Evolutionary conservation across 23 red algal species (phyloP).

Genomic region (Gracilaria vermiculophylla): DNA sequence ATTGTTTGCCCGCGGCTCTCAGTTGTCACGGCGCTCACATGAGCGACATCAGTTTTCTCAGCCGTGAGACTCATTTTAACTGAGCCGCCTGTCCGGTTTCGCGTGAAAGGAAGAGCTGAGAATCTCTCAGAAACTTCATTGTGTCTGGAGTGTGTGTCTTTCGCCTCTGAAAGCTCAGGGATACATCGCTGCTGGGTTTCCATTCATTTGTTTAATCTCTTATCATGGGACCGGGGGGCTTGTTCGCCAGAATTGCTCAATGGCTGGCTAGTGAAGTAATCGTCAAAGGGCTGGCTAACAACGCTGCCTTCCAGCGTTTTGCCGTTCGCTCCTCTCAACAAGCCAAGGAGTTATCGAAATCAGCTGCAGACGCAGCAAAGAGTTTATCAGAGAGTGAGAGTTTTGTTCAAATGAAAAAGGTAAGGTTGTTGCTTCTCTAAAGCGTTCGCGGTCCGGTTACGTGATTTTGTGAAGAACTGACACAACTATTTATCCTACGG

Average conservation of each 20-base stretch:
- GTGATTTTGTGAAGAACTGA: too few species aligned
- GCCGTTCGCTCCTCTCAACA: constrained; percentile 83
- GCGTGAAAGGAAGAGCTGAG: neutral
- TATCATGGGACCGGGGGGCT: constrained; percentile 38
- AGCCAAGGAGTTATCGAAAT: constrained; percentile 64
- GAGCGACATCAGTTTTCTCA: too few species aligned
- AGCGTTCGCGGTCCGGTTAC: neutral
- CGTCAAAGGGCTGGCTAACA: constrained; percentile 92
- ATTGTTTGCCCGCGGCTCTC: too few species aligned
- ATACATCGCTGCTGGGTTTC: neutral
- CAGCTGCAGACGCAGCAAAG: constrained; percentile 64
- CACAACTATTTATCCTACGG: neutral
- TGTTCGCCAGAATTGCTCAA: constrained; percentile 79
- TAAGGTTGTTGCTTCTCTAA: neutral
- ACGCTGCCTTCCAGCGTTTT: constrained; percentile 89
- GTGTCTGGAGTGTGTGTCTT: neutral
- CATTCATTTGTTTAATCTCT: neutral
- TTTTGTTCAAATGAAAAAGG: constrained; percentile 50
- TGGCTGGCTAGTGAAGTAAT: constrained; percentile 93
- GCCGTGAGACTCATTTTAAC: too few species aligned
- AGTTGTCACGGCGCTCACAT: too few species aligned
- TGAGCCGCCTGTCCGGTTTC: too few species aligned
- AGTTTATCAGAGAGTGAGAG: constrained; percentile 58
- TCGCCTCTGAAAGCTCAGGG: neutral
- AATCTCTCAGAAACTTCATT: neutral